phyloP scores from a whole-genome alignment of 2,329 filamentous ascomycete species.

The Talaromyces sp. region DNA sequence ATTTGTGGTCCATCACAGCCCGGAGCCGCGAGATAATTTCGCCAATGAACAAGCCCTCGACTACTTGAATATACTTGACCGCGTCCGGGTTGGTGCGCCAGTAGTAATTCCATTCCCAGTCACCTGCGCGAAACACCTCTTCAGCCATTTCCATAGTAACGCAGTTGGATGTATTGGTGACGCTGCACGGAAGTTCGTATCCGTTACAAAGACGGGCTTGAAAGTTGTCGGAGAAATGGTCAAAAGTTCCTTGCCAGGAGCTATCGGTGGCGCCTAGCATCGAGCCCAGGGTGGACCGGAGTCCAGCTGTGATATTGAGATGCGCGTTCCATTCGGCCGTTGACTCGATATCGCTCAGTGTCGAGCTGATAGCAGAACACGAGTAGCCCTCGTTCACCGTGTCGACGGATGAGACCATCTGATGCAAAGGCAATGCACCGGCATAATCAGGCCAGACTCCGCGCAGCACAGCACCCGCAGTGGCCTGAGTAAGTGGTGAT shows the following conservation, averaged over 20 bases:
- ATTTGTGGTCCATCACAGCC: slow-evolving; percentile 19
- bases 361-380: slow-evolving; percentile 20
- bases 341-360: slow-evolving; percentile 22
- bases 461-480: slow-evolving; percentile 33
- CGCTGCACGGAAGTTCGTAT: slow-evolving; percentile 29
- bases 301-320: slow-evolving; percentile 22
- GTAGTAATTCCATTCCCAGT: slow-evolving; percentile 40
- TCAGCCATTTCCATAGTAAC: slow-evolving; percentile 28
- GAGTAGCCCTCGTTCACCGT: slow-evolving; percentile 32
- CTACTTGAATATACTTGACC: slow-evolving; percentile 31
- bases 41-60: slow-evolving; percentile 33
- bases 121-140: slow-evolving; percentile 35
- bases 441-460: slow-evolving; percentile 30
- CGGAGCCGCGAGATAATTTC: slow-evolving; percentile 29
- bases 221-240: slow-evolving; percentile 38
- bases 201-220: slow-evolving; percentile 37
- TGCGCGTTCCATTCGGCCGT: slow-evolving; percentile 31
- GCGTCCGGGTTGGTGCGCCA: slow-evolving; percentile 31
- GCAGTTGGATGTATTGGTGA: slow-evolving; percentile 22
- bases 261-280: slow-evolving; percentile 26
- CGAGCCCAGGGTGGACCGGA: slow-evolving; percentile 24
- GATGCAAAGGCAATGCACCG: slow-evolving; percentile 30
- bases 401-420: slow-evolving; percentile 30
- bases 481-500: slow-evolving; percentile 31
- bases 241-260: slow-evolving; percentile 30